A percentile compares a stretch with the other conserved stretches of the same genome.
Evolutionary conservation across 2,329 filamentous ascomycete species (phyloP).

Genomic region (Lasiodiplodia sp.): DNA sequence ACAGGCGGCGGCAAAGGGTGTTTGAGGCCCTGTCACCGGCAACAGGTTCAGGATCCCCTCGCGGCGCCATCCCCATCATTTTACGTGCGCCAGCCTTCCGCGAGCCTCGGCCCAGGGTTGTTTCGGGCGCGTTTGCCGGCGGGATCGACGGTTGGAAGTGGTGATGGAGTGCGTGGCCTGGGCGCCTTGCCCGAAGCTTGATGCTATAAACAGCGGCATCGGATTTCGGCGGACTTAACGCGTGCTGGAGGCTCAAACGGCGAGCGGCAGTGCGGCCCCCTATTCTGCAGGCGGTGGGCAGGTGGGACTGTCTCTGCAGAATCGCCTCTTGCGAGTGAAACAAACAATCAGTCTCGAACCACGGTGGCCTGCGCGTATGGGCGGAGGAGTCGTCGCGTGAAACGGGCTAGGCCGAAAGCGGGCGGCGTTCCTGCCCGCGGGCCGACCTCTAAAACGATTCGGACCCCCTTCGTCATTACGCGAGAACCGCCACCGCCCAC

Average conservation of each 20-base stretch:
- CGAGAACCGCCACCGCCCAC: conserved; percentile 13
- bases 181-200: neutral
- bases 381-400: conserved; percentile 7
- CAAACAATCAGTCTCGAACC: conserved; percentile 24
- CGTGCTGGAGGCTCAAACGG: neutral
- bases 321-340: conserved; percentile 4
- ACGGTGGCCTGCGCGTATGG: conserved; percentile 16
- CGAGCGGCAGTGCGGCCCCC: neutral
- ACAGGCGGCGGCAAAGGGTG: neutral
- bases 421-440: conserved; percentile 11
- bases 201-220: neutral
- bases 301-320: neutral
- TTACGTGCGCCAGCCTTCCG: conserved; percentile 10
- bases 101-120: neutral
- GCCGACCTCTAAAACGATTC: conserved; percentile 18
- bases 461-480: conserved; percentile 22
- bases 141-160: neutral
- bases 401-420: conserved; percentile 18
- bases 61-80: conserved; percentile 14
- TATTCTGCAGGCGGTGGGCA: neutral
- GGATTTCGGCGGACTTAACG: conserved; percentile 10
- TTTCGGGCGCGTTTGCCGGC: conserved; percentile 1
- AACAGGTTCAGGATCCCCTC: conserved; percentile 7
- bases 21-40: neutral
- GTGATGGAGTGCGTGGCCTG: conserved; percentile 2